Percentiles rank a stretch among this genome's conserved stretches.
These are phyloP conservation scores for Tetrapisispora nanseiensis DNA, from an alignment of 805 yeast genomes.

Conservation along the genomic window DNA sequence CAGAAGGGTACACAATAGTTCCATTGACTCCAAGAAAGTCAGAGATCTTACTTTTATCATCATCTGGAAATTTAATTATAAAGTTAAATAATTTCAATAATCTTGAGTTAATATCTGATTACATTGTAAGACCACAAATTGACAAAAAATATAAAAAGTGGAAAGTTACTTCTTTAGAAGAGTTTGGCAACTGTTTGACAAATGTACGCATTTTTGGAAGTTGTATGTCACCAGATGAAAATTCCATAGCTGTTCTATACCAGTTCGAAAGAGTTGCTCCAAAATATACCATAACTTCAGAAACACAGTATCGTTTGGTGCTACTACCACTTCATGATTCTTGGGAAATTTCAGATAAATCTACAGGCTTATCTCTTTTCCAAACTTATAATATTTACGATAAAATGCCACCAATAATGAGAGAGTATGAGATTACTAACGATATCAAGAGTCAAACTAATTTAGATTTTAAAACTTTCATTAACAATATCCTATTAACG, in stretches of 20 bases:
- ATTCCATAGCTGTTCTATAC: slow-evolving; percentile 22
- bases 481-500: slow-evolving; percentile 12
- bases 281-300: slow-evolving; percentile 24
- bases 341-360: slow-evolving; percentile 20
- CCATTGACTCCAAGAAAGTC: neutral
- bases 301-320: slow-evolving; percentile 16
- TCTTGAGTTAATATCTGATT: slow-evolving; percentile 11
- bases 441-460: neutral
- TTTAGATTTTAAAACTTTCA: slow-evolving; percentile 13
- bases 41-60: neutral
- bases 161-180: slow-evolving; percentile 19
- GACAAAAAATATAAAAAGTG: slow-evolving; percentile 23
- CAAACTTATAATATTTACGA: slow-evolving; percentile 25
- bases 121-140: slow-evolving; percentile 17
- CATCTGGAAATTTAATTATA: neutral
- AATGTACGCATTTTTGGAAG: slow-evolving; percentile 21
- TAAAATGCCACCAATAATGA: slow-evolving; percentile 12
- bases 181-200: slow-evolving; percentile 21
- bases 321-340: slow-evolving; percentile 20
- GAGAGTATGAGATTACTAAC: neutral
- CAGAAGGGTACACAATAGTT: neutral
- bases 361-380: slow-evolving; percentile 28
- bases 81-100: slow-evolving; percentile 2
- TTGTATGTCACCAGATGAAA: slow-evolving; percentile 23
- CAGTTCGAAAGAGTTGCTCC: slow-evolving; percentile 20